Conservation (phyloP, 441 rosid species). For the Sinapis alba region DNA sequence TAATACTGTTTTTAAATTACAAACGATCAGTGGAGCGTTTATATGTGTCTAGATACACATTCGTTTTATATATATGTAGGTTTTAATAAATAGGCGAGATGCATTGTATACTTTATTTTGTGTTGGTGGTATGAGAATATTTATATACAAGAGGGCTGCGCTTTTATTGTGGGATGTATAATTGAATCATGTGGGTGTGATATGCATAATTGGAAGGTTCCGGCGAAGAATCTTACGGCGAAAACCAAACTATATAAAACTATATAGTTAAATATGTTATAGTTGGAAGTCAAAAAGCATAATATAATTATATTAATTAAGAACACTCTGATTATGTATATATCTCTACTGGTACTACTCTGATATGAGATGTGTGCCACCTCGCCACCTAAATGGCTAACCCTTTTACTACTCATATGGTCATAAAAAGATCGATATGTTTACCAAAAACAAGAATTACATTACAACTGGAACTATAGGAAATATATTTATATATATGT, state of each 20-base stretch:
- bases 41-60: conserved; percentile 35
- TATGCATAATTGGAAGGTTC: conserved; percentile 42
- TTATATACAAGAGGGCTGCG: conserved; percentile 38
- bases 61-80: not conserved
- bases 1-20: not conserved
- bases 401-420: not conserved
- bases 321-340: not conserved
- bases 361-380: conserved; percentile 28
- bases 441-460: not conserved
- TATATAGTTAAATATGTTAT: conserved; percentile 10
- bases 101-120: conserved; percentile 17
- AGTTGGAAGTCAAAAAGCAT: conserved; percentile 17
- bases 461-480: not conserved
- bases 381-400: conserved; percentile 15
- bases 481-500: too few relatives aligned
- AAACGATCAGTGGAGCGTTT: not conserved
- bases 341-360: conserved; percentile 15
- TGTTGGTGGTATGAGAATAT: conserved; percentile 34
- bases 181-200: conserved; percentile 47
- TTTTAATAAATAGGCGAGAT: not conserved
- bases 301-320: not conserved
- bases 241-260: conserved; percentile 4
- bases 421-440: not conserved
- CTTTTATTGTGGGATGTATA: conserved; percentile 45
- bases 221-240: conserved; percentile 40